Evolutionary conservation across 2,329 filamentous ascomycete genomes (phyloP), one percentile per base, ranked within the genome.

Genomic region (Epichloe elymi): DNA sequence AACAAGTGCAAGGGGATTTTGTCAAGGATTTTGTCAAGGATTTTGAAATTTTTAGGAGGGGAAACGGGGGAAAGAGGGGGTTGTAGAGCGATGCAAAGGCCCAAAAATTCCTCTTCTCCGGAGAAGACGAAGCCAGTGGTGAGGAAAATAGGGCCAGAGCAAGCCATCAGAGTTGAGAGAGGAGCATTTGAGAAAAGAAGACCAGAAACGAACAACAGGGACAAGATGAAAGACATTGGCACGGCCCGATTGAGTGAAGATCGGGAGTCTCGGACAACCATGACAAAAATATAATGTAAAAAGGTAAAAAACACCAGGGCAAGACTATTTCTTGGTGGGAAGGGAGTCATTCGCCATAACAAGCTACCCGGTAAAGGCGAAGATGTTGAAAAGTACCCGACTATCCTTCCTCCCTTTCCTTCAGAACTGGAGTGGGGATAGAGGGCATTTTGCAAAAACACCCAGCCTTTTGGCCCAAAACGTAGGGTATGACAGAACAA

Each of bases 181-280:
- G 26, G 26, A 30, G 8, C 26, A 30, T 30, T 4, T 30, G 26
- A 30, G 26, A 10, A 0, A n/a, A 14, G 17, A 5, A 19, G n/a
- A 39, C 37, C 5, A n/a, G n/a, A 8, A 10, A 39, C n/a, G n/a
- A 39, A 39, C 36, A n/a, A n/a, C 40, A 42, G 20, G n/a, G 41
- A 43, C 41, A 30, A 43, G 10, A 30, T 10, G 14, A 26, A n/a
- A 30, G 20, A 14, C 37, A n/a, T n/a, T 39, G 2, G 37, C 37
- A 30, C n/a, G 20, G 41, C 53, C 58, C 62, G 56, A 59, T 59
- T 58, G 51, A 38, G 49, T 40, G 39, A 30, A 54, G 51, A 49
- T 53, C 43, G 51, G 54, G 49, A 54, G 45, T 54, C 55, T 59
- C 53, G 55, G 49, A 50, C 43, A 50, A 47, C 26, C 30, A 50